A percentile compares a stretch with the other conserved stretches of the same genome.
phyloP scores from a whole-genome alignment of 163 green algal species.

The Scenedesmus sp. region DNA sequence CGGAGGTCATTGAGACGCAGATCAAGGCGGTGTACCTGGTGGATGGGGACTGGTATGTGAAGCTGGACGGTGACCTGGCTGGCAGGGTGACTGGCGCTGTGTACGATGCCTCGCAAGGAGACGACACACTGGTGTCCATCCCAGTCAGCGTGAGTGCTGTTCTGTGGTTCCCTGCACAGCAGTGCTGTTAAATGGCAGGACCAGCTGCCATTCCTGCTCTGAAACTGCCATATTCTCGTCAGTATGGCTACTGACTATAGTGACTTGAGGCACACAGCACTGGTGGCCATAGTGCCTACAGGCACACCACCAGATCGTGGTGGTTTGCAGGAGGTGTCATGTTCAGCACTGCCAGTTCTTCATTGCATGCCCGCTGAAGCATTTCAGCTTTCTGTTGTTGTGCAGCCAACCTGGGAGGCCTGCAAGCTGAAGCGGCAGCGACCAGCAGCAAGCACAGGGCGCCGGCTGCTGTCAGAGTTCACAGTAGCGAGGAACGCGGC shows the following conservation, averaged over 20 bases:
- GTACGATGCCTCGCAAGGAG: constrained; percentile 71
- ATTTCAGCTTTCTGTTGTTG: neutral
- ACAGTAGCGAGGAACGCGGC: neutral
- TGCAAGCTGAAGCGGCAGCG: constrained; percentile 29
- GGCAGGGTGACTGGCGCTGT: constrained; percentile 70
- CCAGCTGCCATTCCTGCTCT: neutral
- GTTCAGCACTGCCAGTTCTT: neutral
- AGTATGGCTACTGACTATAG: neutral
- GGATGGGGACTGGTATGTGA: constrained; percentile 76
- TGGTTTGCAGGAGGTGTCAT: neutral
- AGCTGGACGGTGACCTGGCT: constrained; percentile 79
- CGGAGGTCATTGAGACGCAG: constrained; percentile 64
- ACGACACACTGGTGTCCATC: constrained; percentile 58
- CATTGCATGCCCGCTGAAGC: neutral
- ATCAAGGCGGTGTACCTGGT: constrained; percentile 71
- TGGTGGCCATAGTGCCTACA: neutral
- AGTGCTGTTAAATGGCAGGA: neutral
- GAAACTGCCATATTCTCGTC: neutral
- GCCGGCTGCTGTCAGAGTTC: constrained; percentile 35
- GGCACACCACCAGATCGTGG: too few species aligned
- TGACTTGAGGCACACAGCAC: too few species aligned
- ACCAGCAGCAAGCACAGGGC: neutral
- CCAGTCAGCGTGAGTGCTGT: constrained; percentile 55
- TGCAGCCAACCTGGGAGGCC: constrained; percentile 22
- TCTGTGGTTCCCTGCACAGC: neutral